Conservation (phyloP, 2,329 filamentous ascomycete genomes). For the Ophiostoma ulmi region DNA sequence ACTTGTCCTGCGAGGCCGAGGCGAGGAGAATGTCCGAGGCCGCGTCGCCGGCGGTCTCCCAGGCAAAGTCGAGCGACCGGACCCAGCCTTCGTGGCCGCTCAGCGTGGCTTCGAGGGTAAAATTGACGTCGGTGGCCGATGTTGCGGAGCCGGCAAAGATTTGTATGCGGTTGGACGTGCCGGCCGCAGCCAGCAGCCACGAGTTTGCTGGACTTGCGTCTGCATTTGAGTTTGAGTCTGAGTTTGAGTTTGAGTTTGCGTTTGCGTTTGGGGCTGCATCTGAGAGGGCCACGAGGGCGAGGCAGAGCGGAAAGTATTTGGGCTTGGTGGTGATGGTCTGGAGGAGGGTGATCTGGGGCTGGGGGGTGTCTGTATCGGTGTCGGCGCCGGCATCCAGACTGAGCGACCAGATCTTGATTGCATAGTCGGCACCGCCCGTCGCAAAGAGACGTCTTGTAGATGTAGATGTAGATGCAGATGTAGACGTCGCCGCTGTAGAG, state of each 20-base stretch:
- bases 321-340: constrained; percentile 70
- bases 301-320: constrained; percentile 73
- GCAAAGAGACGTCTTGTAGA: constrained; percentile 47
- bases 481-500: not conserved
- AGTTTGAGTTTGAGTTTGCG: too few species aligned
- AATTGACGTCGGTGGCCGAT: constrained; percentile 39
- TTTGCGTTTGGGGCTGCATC: constrained; percentile 49
- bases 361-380: not conserved
- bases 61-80: constrained; percentile 72
- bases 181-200: constrained; percentile 73
- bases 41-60: constrained; percentile 46
- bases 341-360: constrained; percentile 58
- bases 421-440: constrained; percentile 77
- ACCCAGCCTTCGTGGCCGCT: constrained; percentile 94
- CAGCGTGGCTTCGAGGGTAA: constrained; percentile 69
- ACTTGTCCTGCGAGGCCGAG: constrained; percentile 96
- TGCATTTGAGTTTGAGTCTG: constrained; percentile 36
- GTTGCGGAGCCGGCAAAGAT: constrained; percentile 56
- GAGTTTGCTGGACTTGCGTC: constrained; percentile 26
- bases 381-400: constrained; percentile 31
- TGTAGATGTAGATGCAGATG: not conserved
- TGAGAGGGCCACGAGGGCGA: constrained; percentile 64
- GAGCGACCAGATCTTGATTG: constrained; percentile 65
- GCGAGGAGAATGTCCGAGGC: constrained; percentile 78
- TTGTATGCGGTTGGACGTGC: constrained; percentile 77